A percentile compares a stretch with the other conserved stretches of the same genome.
phyloP scores from a whole-genome alignment of 495 filamentous ascomycete species.

The Penicillium alfredii region DNA sequence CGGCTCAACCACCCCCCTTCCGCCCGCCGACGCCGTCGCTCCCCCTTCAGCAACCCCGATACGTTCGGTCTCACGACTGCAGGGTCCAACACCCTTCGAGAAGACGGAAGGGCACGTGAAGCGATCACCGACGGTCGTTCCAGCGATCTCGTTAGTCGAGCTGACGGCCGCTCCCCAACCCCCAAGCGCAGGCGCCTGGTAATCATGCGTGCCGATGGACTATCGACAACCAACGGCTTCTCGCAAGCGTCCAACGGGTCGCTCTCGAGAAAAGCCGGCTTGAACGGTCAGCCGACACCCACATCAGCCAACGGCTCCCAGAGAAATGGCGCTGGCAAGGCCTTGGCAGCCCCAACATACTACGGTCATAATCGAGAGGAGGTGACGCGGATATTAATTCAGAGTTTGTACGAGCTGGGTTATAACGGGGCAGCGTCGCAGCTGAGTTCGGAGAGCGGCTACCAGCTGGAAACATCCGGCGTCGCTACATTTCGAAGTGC shows the following conservation, averaged over 20 bases:
- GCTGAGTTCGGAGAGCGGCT: constrained; percentile 78
- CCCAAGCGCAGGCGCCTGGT: constrained; percentile 58
- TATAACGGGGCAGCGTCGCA: constrained; percentile 69
- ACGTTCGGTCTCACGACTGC: constrained; percentile 10
- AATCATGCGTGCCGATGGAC: constrained; percentile 57
- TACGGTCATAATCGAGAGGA: constrained; percentile 90
- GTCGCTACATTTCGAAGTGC: constrained; percentile 81
- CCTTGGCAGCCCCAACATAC: constrained; percentile 41
- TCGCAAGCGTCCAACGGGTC: constrained; percentile 46
- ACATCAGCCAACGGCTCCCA: constrained; percentile 36
- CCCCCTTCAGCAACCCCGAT: constrained; percentile 25
- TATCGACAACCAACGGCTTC: constrained; percentile 43
- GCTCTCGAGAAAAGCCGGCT: constrained; percentile 35
- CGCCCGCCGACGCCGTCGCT: constrained; percentile 26
- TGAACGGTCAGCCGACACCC: constrained; percentile 40
- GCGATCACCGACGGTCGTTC: constrained; percentile 20
- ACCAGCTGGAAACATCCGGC: constrained; percentile 74
- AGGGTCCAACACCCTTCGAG: constrained; percentile 17
- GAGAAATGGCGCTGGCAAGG: constrained; percentile 44
- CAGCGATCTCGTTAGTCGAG: constrained; percentile 19
- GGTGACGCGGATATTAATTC: constrained; percentile 86
- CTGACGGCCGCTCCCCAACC: constrained; percentile 38
- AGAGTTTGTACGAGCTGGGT: constrained; percentile 81
- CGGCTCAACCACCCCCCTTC: constrained; percentile 6
- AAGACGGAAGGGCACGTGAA: constrained; percentile 25